These are phyloP conservation scores for Rubus idaeus DNA, from an alignment of 306 rosid genomes.

Conservation along the genomic window DNA sequence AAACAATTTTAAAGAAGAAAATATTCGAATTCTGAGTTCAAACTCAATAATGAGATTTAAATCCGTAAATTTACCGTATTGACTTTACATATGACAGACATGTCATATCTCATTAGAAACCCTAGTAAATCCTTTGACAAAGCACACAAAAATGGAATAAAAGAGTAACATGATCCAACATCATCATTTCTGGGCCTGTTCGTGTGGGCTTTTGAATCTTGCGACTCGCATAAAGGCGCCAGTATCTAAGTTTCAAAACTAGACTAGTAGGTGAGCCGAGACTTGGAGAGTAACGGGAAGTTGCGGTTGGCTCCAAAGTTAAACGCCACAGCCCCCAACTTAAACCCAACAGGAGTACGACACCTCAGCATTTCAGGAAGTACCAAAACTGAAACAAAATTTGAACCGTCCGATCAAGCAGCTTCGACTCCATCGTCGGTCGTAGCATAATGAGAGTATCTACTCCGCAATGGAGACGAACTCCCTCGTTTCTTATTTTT, in stretches of 20 bases:
- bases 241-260: not conserved
- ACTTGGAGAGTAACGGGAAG: not conserved
- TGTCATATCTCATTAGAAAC: too few species aligned
- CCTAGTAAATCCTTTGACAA: too few species aligned
- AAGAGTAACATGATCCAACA: not conserved
- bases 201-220: not conserved
- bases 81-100: too few species aligned
- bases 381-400: not conserved
- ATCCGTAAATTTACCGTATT: too few species aligned
- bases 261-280: conserved; percentile 22
- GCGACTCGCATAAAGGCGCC: conserved; percentile 6
- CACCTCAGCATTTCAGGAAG: not conserved
- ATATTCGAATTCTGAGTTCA: too few species aligned
- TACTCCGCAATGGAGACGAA: not conserved
- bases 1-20: too few species aligned
- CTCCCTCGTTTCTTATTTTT: not conserved
- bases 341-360: not conserved
- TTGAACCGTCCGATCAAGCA: not conserved
- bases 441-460: not conserved
- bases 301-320: not conserved
- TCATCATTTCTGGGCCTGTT: not conserved
- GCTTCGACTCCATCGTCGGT: not conserved
- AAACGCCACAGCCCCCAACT: not conserved
- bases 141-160: too few species aligned
- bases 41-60: too few species aligned